Evolutionary conservation across 768 basidiomycete genomes (phyloP), one percentile per base, ranked within the genome.

Genomic region (Mycena latifolia): DNA sequence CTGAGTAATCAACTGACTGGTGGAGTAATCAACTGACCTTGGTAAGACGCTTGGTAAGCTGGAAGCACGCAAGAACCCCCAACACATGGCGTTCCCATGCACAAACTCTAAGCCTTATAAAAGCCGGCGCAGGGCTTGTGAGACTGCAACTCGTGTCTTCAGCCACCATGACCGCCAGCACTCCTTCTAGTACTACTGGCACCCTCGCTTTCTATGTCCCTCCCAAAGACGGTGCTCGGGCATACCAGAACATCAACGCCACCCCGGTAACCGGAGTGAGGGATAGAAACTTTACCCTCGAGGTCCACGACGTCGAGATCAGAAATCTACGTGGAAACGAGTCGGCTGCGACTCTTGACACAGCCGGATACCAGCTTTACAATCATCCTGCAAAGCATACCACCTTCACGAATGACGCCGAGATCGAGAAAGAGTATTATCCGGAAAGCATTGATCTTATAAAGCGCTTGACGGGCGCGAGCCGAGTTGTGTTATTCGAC

Each of bases 401-500:
- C 9, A 65, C 79, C 0, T 90, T 91, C 75, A 63, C 64, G 0
- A 78, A 85, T 63, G 86, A 89, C 45, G 83, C 80, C 12, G 84
- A 83, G n/a, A 83, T 91, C 37, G 69, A 80, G 70, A 69, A 67
- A 47, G 85, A 85, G 54, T 91, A 92, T 72, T 91, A 90, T 69
- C 82, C 84, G 0, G 90, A 91, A 75, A 85, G 85, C 69, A 77
- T 81, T 20, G 85, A 85, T 71, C 77, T 89, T 46, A 73, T 90
- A 46, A 89, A 90, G 78, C 74, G 85, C 63, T 59, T 86, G 12
- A 89, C 89, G 0, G 88, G 90, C 4, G 90, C 89, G 0, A 85
- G 79, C 68, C 78, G 81, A 27, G 86, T 88, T 12, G 84, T 89
- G n/a, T 56, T 89, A 17, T 91, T 91, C 68, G 88, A 90, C 69